Evolutionary conservation across 306 rosid genomes (phyloP).

Genomic region (Quercus alba): DNA sequence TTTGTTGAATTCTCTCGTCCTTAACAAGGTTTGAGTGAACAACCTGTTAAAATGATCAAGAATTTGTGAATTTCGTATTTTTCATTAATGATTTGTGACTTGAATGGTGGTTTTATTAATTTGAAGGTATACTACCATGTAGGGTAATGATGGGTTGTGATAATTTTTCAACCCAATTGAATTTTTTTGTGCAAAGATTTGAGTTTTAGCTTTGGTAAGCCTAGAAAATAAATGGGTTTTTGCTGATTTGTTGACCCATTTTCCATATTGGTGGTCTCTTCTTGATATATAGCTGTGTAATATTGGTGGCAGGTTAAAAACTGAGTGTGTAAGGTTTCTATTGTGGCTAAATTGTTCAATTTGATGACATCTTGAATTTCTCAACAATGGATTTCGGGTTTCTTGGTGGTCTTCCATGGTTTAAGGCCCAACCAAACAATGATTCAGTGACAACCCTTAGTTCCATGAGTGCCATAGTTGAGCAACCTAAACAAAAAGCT

Average conservation of each 20-base stretch:
- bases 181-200: neutral
- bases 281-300: slow-evolving; percentile 1
- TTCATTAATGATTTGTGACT: neutral
- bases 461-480: slow-evolving; percentile 17
- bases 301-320: slow-evolving; percentile 19
- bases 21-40: neutral
- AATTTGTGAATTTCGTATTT: neutral
- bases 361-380: neutral
- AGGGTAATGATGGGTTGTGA: neutral
- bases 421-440: slow-evolving; percentile 37
- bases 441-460: slow-evolving; percentile 26
- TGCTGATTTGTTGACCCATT: neutral
- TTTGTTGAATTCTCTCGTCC: neutral
- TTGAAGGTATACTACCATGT: neutral
- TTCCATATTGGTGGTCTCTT: neutral
- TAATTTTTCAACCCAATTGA: neutral
- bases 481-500: slow-evolving; percentile 29
- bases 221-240: neutral
- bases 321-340: slow-evolving; percentile 6
- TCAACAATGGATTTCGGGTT: slow-evolving; percentile 50
- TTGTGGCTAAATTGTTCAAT: slow-evolving; percentile 22
- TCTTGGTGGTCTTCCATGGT: slow-evolving; percentile 45
- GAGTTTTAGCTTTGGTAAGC: too few species aligned
- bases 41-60: neutral
- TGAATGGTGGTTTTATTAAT: neutral